These are phyloP conservation scores for Haplosporangium sp. DNA, from an alignment of 371 early-diverging fungal species.

Conservation along the genomic window DNA sequence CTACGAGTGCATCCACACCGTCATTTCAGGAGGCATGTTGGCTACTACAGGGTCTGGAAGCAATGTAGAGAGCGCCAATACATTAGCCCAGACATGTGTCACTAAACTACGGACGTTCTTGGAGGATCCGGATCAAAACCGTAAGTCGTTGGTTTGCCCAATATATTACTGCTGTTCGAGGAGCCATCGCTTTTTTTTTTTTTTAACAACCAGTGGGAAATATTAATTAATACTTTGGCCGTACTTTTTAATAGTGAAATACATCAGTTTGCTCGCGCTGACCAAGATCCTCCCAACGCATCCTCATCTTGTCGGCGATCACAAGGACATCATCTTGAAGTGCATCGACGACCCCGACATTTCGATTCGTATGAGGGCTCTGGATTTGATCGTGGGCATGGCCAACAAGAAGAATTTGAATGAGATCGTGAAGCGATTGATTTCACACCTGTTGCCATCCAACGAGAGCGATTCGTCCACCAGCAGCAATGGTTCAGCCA, in stretches of 20 bases:
- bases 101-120: slow-evolving; percentile 88
- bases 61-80: slow-evolving; percentile 59
- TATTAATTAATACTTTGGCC: neutral
- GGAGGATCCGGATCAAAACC: slow-evolving; percentile 92
- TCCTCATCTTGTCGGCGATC: slow-evolving; percentile 86
- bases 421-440: slow-evolving; percentile 84
- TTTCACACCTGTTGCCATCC: slow-evolving; percentile 80
- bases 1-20: slow-evolving; percentile 95
- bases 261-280: slow-evolving; percentile 90
- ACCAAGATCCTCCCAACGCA: slow-evolving; percentile 82
- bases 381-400: slow-evolving; percentile 89
- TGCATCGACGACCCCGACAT: slow-evolving; percentile 94
- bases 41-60: slow-evolving; percentile 68
- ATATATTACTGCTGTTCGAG: too few relatives aligned
- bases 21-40: slow-evolving; percentile 90
- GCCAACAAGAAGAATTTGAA: slow-evolving; percentile 81
- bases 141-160: slow-evolving; percentile 58
- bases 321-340: slow-evolving; percentile 84
- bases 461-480: slow-evolving; percentile 25
- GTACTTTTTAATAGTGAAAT: slow-evolving; percentile 74
- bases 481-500: slow-evolving; percentile 23
- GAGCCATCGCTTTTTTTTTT: too few relatives aligned
- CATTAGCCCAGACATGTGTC: slow-evolving; percentile 87
- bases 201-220: too few relatives aligned
- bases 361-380: slow-evolving; percentile 87